These are phyloP conservation scores for Trichosporon faecale DNA, from an alignment of 1,284 basidiomycete species.

Conservation along the genomic window DNA sequence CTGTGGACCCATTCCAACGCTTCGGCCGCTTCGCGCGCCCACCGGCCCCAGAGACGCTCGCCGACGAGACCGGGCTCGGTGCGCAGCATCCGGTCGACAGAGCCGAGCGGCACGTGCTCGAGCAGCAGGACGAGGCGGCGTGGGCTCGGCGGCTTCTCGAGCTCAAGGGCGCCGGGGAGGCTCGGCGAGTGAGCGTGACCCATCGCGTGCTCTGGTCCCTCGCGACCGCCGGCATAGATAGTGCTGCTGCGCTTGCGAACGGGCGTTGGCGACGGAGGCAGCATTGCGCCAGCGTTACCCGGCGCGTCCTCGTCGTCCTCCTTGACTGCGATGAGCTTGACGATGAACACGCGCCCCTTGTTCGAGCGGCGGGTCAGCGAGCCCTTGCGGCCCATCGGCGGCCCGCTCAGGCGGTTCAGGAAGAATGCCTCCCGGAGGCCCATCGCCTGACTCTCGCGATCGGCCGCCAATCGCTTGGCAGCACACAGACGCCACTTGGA, in stretches of 20 bases:
- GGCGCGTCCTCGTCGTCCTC: slow-evolving; percentile 39
- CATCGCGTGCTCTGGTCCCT: background rate
- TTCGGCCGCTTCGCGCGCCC: slow-evolving; percentile 49
- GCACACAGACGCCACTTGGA: slow-evolving; percentile 52
- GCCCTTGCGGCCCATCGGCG: slow-evolving; percentile 15
- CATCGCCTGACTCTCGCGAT: slow-evolving; percentile 53
- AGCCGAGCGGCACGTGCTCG: slow-evolving; percentile 51
- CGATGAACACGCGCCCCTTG: slow-evolving; percentile 36
- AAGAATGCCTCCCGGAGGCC: slow-evolving; percentile 55
- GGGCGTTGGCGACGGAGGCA: background rate
- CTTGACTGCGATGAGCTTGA: slow-evolving; percentile 47
- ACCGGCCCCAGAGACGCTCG: slow-evolving; percentile 44
- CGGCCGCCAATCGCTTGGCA: slow-evolving; percentile 52
- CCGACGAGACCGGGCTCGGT: slow-evolving; percentile 46
- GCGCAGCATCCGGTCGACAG: slow-evolving; percentile 49
- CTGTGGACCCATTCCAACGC: slow-evolving; percentile 54
- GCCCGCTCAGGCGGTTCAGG: slow-evolving; percentile 45
- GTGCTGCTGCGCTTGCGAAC: slow-evolving; percentile 13
- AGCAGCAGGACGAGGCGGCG: slow-evolving; percentile 48
- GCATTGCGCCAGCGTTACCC: background rate
- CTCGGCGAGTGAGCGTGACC: background rate
- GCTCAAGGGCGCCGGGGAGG: background rate
- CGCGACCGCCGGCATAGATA: slow-evolving; percentile 14
- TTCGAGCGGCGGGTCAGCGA: slow-evolving; percentile 19
- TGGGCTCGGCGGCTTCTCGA: background rate